Percentiles rank a stretch among this genome's conserved stretches.
Evolutionary conservation across 2,329 filamentous ascomycete genomes (phyloP).

Genomic region (Ceratocystis variospora): DNA sequence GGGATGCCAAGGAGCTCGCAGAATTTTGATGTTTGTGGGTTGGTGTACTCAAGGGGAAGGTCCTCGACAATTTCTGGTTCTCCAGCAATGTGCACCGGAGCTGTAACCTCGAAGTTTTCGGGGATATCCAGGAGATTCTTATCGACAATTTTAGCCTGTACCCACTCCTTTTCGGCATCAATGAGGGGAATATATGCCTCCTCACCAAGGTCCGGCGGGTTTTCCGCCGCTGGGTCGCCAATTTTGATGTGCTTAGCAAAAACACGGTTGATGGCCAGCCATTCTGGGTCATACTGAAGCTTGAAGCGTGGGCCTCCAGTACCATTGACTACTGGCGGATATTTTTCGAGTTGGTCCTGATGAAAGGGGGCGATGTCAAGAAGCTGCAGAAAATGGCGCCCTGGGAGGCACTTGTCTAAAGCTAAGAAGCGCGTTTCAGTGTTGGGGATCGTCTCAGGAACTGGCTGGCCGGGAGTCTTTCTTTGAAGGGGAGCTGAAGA

Average conservation of each 20-base stretch:
- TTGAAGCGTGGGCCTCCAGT: constrained; percentile 42
- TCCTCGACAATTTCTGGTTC: constrained; percentile 43
- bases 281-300: constrained; percentile 80
- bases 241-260: constrained; percentile 55
- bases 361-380: constrained; percentile 45
- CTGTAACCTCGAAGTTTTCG: constrained; percentile 62
- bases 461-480: constrained; percentile 42
- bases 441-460: constrained; percentile 63
- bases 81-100: constrained; percentile 51
- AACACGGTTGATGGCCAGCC: constrained; percentile 81
- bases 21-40: constrained; percentile 70
- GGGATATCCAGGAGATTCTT: constrained; percentile 53
- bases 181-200: constrained; percentile 54
- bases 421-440: constrained; percentile 71
- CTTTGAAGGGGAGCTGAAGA: constrained; percentile 23
- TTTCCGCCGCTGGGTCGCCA: constrained; percentile 41
- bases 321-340: constrained; percentile 20
- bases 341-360: constrained; percentile 21
- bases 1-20: constrained; percentile 64
- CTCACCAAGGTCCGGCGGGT: constrained; percentile 52
- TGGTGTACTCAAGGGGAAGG: constrained; percentile 70
- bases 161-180: constrained; percentile 59
- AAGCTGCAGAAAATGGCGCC: constrained; percentile 70
- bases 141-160: constrained; percentile 59
- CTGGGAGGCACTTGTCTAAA: constrained; percentile 76